Percentiles rank a stretch among this genome's conserved stretches.
These are phyloP conservation scores for Ceratobasidium sp. DNA, from an alignment of 1,284 basidiomycete species.

Conservation along the genomic window DNA sequence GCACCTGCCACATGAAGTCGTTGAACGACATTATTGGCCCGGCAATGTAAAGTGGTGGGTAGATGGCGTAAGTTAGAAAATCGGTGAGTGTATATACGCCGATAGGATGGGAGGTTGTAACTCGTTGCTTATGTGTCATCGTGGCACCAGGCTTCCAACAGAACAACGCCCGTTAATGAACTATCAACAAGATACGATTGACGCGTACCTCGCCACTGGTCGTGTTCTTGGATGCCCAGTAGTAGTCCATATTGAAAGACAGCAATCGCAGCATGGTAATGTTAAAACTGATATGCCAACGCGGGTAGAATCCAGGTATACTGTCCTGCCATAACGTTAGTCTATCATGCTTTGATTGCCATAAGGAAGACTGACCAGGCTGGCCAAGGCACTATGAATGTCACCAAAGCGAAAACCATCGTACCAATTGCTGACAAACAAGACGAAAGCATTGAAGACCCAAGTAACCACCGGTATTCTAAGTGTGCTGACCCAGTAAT, in stretches of 20 bases:
- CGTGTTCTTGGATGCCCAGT: slow-evolving; percentile 70
- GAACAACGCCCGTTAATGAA: slow-evolving; percentile 14
- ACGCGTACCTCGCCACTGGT: slow-evolving; percentile 56
- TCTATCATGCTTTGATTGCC: not conserved
- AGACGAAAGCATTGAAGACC: slow-evolving; percentile 74
- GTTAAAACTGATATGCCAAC: slow-evolving; percentile 96
- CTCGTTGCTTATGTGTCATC: slow-evolving; percentile 66
- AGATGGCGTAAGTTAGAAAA: slow-evolving; percentile 79
- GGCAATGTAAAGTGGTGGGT: slow-evolving; percentile 93
- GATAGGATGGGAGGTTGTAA: slow-evolving; percentile 56
- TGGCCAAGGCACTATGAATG: slow-evolving; percentile 63
- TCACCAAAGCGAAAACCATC: slow-evolving; percentile 75
- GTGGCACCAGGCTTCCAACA: slow-evolving; percentile 50
- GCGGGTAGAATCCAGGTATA: slow-evolving; percentile 72
- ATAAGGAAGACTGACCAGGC: slow-evolving; percentile 56
- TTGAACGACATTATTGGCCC: slow-evolving; percentile 98
- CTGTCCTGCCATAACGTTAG: slow-evolving; percentile 62
- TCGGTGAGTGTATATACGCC: slow-evolving; percentile 63
- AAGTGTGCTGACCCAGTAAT: slow-evolving; percentile 71
- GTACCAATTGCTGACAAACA: slow-evolving; percentile 81
- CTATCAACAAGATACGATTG: not conserved
- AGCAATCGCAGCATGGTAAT: slow-evolving; percentile 95
- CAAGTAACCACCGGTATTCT: slow-evolving; percentile 66
- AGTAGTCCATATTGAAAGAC: slow-evolving; percentile 91
- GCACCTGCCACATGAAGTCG: slow-evolving; percentile 90